Evolutionary conservation across 257 asterid species (phyloP).

Genomic region (Coffea eugenioides): DNA sequence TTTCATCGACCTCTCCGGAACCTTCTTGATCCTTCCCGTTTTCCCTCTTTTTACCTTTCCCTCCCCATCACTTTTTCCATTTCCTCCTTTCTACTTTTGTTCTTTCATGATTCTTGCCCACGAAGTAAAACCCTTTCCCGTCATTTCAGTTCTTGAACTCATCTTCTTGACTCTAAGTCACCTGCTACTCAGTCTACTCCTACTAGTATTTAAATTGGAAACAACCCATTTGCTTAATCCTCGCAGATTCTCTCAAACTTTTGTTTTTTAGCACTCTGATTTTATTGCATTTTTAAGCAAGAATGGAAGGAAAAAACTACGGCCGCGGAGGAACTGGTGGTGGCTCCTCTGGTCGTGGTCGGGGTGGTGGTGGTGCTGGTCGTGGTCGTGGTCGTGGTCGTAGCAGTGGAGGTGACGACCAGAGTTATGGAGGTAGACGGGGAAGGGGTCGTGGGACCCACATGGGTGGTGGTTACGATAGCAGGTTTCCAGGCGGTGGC

Average conservation of each 20-base stretch:
- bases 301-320: neutral
- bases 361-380: conserved; percentile 7
- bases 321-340: conserved; percentile 8
- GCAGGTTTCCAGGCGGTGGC: neutral
- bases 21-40: conserved; percentile 14
- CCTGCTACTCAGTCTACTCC: neutral
- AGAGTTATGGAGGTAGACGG: neutral
- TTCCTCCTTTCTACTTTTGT: neutral
- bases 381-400: conserved; percentile 9
- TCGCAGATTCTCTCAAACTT: neutral
- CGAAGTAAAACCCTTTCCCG: conserved; percentile 18
- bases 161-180: no score
- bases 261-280: neutral
- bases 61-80: neutral
- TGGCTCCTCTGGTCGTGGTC: neutral
- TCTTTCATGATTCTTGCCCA: neutral
- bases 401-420: neutral
- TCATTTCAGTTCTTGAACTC: neutral
- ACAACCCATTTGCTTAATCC: neutral
- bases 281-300: no score
- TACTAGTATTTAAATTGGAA: neutral
- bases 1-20: conserved; percentile 24
- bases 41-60: neutral
- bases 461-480: conserved; percentile 5
- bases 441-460: conserved; percentile 2